Conservation (phyloP, 2,329 filamentous ascomycete species). For the Fragosphaeria purpurea region DNA sequence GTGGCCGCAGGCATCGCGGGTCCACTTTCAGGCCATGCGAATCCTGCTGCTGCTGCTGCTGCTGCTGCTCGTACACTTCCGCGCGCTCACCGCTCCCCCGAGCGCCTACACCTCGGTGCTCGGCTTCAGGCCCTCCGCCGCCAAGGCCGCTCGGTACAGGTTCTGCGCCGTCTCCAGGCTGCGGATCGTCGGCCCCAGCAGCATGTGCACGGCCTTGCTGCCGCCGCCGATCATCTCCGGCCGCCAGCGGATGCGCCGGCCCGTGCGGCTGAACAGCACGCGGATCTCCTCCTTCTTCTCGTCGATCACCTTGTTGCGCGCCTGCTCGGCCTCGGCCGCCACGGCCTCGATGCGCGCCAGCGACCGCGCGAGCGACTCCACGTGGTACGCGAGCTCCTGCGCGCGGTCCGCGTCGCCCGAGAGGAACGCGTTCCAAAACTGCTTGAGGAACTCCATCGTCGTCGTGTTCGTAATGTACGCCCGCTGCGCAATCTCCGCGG, state of each 20-base stretch:
- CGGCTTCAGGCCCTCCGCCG: slow-evolving; percentile 13
- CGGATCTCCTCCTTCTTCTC: slow-evolving; percentile 60
- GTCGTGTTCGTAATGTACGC: slow-evolving; percentile 73
- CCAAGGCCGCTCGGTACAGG: slow-evolving; percentile 15
- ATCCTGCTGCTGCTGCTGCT: too few relatives aligned
- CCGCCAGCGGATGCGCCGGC: slow-evolving; percentile 63
- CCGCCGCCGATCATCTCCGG: slow-evolving; percentile 63
- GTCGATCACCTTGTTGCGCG: slow-evolving; percentile 57
- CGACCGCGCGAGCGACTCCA: slow-evolving; percentile 71
- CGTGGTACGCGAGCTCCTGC: slow-evolving; percentile 68
- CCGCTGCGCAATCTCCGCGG: slow-evolving; percentile 46
- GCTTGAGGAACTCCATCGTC: slow-evolving; percentile 88
- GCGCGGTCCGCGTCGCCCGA: slow-evolving; percentile 78
- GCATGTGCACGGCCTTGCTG: slow-evolving; percentile 59
- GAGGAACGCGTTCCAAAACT: slow-evolving; percentile 90
- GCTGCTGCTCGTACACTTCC: too few relatives aligned
- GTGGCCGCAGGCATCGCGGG: too few relatives aligned
- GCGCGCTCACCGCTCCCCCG: too few relatives aligned
- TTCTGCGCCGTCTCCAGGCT: slow-evolving; percentile 58
- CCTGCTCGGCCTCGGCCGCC: slow-evolving; percentile 66
- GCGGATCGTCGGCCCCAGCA: slow-evolving; percentile 64
- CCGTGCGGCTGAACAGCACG: slow-evolving; percentile 60
- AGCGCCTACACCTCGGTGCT: slow-evolving; percentile 9
- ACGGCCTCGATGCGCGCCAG: slow-evolving; percentile 71
- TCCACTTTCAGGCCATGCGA: too few relatives aligned